Evolutionary conservation across 1,139 yeast genomes (phyloP), one percentile per base, ranked within the genome.

Genomic region (Tardiomyces blankii): DNA sequence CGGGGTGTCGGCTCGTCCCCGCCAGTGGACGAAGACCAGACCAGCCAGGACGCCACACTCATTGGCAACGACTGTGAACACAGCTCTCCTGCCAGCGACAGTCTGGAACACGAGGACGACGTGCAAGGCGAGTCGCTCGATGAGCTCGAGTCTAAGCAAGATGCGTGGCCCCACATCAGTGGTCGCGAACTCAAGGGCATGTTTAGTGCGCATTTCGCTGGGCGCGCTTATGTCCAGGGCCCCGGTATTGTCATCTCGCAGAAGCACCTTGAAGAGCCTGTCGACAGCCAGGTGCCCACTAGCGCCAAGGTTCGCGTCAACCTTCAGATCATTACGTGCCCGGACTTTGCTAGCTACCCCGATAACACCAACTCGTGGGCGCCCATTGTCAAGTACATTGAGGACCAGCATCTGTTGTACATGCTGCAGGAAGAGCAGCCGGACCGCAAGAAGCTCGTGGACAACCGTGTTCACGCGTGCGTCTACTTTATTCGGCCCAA

Each of bases 401-500:
- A 80, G 48, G 74, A 75, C 42, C 84, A 81, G 60, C 77, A 78
- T 54, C 68, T 76, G 53, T 59, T 67, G 28, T 75, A 72, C 57
- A 74, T 80, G 65, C 74, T 75, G 51, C 84, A 78, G 60, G 84
- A 80, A 51, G 82, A 75, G 54, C 95, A 86, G 63, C 95, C 95
- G 1, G 63, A 71, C 48, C 69, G 96, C 42, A 39, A 55, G 0
- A 44, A 59, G 6, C 52, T 73, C 41, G 54, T 55, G 3, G 94
- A 85, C 60, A 68, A 74, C 18, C 70, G 93, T 48, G 79, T 87
- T 23, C 93, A 87, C 62, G 81, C 77, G 38, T 86, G 95, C 61
- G 58, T 87, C 32, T 87, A 84, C 63, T 80, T 87, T 56, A 66
- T 87, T 42, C 55, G 64, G 25, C 85, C 93, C 0, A 67, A 74